Evolutionary conservation across 2,329 filamentous ascomycete genomes (phyloP), one percentile per base, ranked within the genome.

Genomic region (Alternaria gaisen): DNA sequence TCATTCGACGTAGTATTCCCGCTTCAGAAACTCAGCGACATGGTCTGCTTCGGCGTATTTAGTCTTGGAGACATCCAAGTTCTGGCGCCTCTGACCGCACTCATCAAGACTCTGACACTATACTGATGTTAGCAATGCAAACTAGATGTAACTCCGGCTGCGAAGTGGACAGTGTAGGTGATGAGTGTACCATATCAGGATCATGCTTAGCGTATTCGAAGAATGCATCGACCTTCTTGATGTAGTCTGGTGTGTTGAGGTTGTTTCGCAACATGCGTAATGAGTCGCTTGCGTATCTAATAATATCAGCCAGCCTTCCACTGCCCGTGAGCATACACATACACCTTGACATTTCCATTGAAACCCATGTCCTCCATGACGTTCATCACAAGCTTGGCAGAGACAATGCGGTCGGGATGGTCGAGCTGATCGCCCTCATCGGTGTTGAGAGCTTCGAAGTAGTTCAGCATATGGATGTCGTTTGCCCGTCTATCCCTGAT

Each of bases 351-450:
- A 14, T 59, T 64, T 0, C 46, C 67, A 2, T 36, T 34, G 12
- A 70, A 62, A 5, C 65, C 58, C 36, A 66, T 43, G 14, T 50
- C 34, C 28, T 66, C 60, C 36, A 73, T 42, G 2, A 68, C 67
- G 14, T 73, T 69, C n/a, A 64, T 58, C 6, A 74, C 72, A 6
- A 77, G 47, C 40, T 68, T 65, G 2, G 73, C 74, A 41, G 72
- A 70, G 8, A 70, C 59, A 10, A 66, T 56, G 20, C 72, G 73
- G 40, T 75, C 73, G 4, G 68, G 56, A 54, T 77, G 72, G 32
- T 76, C 72, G 10, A 53, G n/a, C 26, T 32, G 54, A 60, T n/a
- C 46, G 43, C 46, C 58, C 5, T 61, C 50, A 3, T 63, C 56
- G 2, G 65, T 52, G 0, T 67, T 57, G 16, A 72, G 48, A 1